Base-by-base conservation (phyloP, 83 land plant genomes). In the Picea engelmannii region DNA sequence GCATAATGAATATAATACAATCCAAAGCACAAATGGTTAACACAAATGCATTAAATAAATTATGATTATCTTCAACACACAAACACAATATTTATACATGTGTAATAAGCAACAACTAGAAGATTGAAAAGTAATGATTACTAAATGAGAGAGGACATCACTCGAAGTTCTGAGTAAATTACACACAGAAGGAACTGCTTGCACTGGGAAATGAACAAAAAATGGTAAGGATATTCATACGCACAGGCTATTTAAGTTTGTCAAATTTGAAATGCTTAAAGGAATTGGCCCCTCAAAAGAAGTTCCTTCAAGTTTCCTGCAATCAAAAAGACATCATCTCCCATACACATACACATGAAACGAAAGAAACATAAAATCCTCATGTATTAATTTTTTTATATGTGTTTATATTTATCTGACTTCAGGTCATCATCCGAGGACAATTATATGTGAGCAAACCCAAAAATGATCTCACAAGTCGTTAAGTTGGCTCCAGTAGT, bases 211-310 rank as follows among this genome's bases (percentile, higher is more conserved):
- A 23, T 52, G 62, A 58, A 21, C 21, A 24, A 16, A 8, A 17
- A 59, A n/a, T 9, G 4, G n/a, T 27, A 58, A 58, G 21, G 44
- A 23, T 59, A 15, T 5, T 24, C 23, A 27, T 21, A 44, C 86
- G 23, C 81, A 90, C 92, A 90, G 81, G 71, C 88, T 89, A 68
- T 12, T 81, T 73, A 90, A 78, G 49, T 82, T 82, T n/a, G 84
- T 88, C 82, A 88, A 63, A 16, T 76, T 40, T 78, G 92, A 90
- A 61, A 90, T 84, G 71, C 68, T 77, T 8, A 88, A 82, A 82
- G 92, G 92, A 27, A 90, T 86, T 12, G 92, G 92, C 35, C 92
- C 92, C 82, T 82, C 83, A 23, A 88, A 68, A 82, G 81, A 82
- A 85, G 83, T 67, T 21, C 88, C 90, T 55, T 85, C 86, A 12